Conservation (phyloP, 2,329 filamentous ascomycete species). For the Nannizzia gypsea region DNA sequence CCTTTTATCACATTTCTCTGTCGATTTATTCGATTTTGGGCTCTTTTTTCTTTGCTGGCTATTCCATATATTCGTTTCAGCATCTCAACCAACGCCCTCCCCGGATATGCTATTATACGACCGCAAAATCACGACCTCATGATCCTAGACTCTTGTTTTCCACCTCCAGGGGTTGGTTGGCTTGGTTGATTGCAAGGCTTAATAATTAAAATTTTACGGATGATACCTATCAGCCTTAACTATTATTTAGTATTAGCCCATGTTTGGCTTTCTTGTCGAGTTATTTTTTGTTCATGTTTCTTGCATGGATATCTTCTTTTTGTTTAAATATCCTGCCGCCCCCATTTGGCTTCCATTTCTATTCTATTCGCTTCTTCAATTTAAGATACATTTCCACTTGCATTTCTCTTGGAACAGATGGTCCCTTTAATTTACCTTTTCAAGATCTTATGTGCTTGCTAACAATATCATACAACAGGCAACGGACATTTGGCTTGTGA, state of each 20-base stretch:
- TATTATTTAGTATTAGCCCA: background rate
- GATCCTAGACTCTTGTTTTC: conserved; percentile 4
- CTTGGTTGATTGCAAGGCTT: conserved; percentile 1
- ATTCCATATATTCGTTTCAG: background rate
- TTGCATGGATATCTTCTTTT: background rate
- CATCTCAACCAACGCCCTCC: background rate
- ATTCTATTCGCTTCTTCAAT: background rate
- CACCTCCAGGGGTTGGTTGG: background rate
- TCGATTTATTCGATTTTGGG: background rate
- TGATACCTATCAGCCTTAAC: background rate
- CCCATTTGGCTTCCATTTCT: background rate
- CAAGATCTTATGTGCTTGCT: background rate
- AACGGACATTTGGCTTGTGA: no score
- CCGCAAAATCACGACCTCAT: background rate
- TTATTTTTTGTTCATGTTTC: background rate
- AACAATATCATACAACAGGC: background rate
- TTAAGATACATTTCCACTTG: background rate
- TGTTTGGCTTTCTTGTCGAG: background rate
- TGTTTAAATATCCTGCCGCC: background rate
- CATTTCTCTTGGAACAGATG: background rate
- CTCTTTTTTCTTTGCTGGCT: background rate
- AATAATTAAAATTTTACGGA: background rate
- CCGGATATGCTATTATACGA: conserved; percentile 2
- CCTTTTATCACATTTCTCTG: background rate
- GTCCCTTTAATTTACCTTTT: background rate